Evolutionary conservation across 1,139 yeast species (phyloP), one percentile per base, ranked within the genome.

Genomic region (Casaregolazyma lundiana): DNA sequence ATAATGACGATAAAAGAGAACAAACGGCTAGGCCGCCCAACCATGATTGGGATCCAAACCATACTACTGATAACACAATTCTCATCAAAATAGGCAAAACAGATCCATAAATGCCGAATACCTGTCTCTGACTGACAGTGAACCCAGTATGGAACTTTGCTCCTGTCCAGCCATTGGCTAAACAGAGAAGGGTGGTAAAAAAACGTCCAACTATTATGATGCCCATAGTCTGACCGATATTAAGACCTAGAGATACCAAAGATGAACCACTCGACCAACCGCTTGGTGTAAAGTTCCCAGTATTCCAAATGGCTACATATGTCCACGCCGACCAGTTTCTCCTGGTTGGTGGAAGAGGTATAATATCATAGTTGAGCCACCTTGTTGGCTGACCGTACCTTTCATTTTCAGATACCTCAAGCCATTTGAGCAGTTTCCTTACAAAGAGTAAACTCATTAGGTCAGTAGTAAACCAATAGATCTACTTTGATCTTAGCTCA

Each of bases 81-180:
- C 67, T 50, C 7, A 56, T 51, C 4, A 52, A 24, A n/a, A 63
- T 52, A 5, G 62, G 61, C 13, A 63, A 41, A 19, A 48, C 52
- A 9, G 63, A 53, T 5, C 67, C 67, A 41, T 54, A 51, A 16
- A 62, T 56, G n/a, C 67, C 67, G 48, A 62, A 63, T n/a, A 60
- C 52, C 42, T 59, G 50, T 42, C 66, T 45, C 35, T 57, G 61
- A 11, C 57, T 51, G 21, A 63, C 55, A 4, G 67, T 59, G 43
- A 54, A 63, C 6, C 67, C 66, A 26, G 63, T 57, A 45, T 62
- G 65, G 53, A 59, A 64, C 44, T 54, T 55, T 16, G 63, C 53
- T 19, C 67, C 67, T 47, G 50, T 34, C 55, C 59, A 41, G 36
- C 53, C 42, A 32, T 58, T 55, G 15, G 57, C 61, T 11, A 48